Evolutionary conservation across 2,329 filamentous ascomycete species (phyloP), one percentile per base, ranked within the genome.

Genomic region (Xylariaceae sp.): DNA sequence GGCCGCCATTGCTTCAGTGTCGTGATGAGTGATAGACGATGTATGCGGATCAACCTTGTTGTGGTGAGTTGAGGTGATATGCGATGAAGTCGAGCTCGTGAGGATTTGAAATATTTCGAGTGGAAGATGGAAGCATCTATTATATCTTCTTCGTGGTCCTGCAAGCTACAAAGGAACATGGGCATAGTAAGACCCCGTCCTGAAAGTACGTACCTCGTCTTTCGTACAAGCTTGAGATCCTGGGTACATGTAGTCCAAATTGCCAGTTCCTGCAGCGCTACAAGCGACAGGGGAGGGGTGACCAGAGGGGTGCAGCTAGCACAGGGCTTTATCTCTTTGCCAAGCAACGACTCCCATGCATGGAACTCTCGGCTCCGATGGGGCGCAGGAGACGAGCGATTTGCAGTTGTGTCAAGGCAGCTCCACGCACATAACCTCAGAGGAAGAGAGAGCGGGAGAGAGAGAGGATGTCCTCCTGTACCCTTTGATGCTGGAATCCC

Each of bases 231-330:
- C 39, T 42, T 44, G 38, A 42, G 51, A 53, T 56, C 50, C 55
- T 53, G 48, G 22, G 53, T 50, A n/a, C n/a, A n/a, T n/a, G n/a
- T n/a, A 43, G 47, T 50, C 51, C 43, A 55, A 55, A 56, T 52
- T 55, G 45, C 49, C 22, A 59, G 55, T 55, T 55, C 53, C 58
- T 60, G 58, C 53, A 59, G 46, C 43, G 51, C 47, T n/a, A 43
- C 17, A 16, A 34, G 16, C 13, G 11, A 17, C 18, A 18, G 40
- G 36, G 49, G 40, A 42, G 48, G 51, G 51, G 22, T 28, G 4
- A 4, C 7, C 22, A 28, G 22, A 41, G 53, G 43, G 45, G 55
- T 49, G 43, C 33, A 28, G 7, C 22, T 28, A 28, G 22, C 22
- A 28, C 22, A 28, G 22, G 22, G 22, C 22, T 28, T 28, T 28